Evolutionary conservation across 225 moss, liverwort and hornwort species (phyloP).

Genomic region (Polytrichum formosum): DNA sequence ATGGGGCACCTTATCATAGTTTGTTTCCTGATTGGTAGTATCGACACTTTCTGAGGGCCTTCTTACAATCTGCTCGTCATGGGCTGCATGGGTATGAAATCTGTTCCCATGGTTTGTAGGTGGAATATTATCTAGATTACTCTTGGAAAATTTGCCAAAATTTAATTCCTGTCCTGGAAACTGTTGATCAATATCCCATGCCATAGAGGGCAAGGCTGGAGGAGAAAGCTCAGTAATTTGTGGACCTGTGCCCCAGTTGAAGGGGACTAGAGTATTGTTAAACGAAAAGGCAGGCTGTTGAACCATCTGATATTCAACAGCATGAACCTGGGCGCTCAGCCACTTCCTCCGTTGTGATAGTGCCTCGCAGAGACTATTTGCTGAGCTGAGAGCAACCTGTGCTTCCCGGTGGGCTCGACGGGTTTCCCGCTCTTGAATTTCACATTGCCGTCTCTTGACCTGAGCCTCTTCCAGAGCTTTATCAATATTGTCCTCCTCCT

Average conservation of each 20-base stretch:
- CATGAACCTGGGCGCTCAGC: slow-evolving; percentile 51
- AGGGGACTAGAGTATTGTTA: slow-evolving; percentile 23
- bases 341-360: slow-evolving; percentile 52
- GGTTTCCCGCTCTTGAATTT: slow-evolving; percentile 55
- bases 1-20: slow-evolving; percentile 9
- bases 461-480: slow-evolving; percentile 69
- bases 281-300: slow-evolving; percentile 25
- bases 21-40: slow-evolving; percentile 31
- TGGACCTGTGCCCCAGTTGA: slow-evolving; percentile 11
- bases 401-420: slow-evolving; percentile 68
- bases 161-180: slow-evolving; percentile 8
- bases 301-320: slow-evolving; percentile 35
- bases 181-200: slow-evolving; percentile 5
- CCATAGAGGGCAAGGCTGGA: slow-evolving; percentile 14
- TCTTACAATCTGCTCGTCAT: slow-evolving; percentile 14
- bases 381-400: slow-evolving; percentile 49
- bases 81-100: slow-evolving; percentile 3
- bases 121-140: neutral
- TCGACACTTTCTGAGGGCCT: slow-evolving; percentile 25
- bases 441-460: slow-evolving; percentile 51
- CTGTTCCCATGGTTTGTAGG: slow-evolving; percentile 7
- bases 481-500: slow-evolving; percentile 71
- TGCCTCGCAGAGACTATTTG: slow-evolving; percentile 49
- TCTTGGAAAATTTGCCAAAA: neutral
- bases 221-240: slow-evolving; percentile 22